phyloP scores from a whole-genome alignment of 768 basidiomycete genomes.

The Phylloporus arenicola region DNA sequence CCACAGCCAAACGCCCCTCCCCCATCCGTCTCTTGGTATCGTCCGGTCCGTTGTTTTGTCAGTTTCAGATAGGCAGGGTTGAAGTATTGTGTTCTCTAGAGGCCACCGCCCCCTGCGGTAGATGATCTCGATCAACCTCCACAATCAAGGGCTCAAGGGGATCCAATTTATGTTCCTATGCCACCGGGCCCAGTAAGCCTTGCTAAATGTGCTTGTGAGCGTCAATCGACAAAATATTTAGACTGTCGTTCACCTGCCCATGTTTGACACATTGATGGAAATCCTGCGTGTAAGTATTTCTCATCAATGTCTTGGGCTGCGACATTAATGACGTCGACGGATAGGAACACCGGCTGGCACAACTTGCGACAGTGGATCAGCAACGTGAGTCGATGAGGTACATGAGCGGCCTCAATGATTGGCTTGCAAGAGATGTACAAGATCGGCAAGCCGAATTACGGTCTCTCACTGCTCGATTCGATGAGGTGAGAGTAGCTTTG shows the following conservation, averaged over 20 bases:
- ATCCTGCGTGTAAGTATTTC: conserved; percentile 51
- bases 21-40: too few species aligned
- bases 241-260: conserved; percentile 58
- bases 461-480: conserved; percentile 58
- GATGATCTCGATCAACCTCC: too few species aligned
- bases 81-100: too few species aligned
- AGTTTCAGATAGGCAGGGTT: too few species aligned
- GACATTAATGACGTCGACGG: conserved; percentile 5
- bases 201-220: neutral
- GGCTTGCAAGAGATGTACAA: conserved; percentile 72
- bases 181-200: conserved; percentile 50
- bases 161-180: conserved; percentile 33
- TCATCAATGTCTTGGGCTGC: neutral
- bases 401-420: conserved; percentile 68
- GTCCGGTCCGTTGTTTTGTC: too few species aligned
- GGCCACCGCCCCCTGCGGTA: too few species aligned
- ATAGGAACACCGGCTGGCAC: conserved; percentile 72
- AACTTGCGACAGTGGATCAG: conserved; percentile 70
- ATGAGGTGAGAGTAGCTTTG: conserved; percentile 39
- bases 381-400: conserved; percentile 78
- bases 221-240: conserved; percentile 22
- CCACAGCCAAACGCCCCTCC: too few species aligned
- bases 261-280: conserved; percentile 66
- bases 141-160: too few species aligned
- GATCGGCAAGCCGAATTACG: conserved; percentile 73